Evolutionary conservation across 257 asterid species (phyloP), one percentile per base, ranked within the genome.

Genomic region (Verbascum thapsus): DNA sequence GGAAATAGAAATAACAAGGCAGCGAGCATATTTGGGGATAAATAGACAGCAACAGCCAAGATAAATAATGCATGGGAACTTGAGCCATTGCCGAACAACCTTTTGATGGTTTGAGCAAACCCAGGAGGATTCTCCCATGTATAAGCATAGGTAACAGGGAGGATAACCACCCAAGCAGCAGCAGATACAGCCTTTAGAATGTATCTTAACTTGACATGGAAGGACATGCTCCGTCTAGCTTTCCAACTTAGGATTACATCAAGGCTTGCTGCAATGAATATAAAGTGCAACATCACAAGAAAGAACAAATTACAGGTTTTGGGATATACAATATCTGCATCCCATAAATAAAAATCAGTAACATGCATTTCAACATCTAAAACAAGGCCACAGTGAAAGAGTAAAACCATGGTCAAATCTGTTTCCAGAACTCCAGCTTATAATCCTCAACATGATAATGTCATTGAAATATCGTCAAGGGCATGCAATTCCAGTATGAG

Each of bases 191-290:
- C 87, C 75, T 88, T 88, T 43, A 88, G 74, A 63, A 88, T 76
- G 70, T 88, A 88, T 22, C 96, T 74, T 64, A 88, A 78, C 81
- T 83, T 88, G 67, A 88, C 96, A 73, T 88, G 73, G 71, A 83
- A 76, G 30, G 96, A 70, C 96, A 88, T 88, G 78, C 91, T 85
- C 44, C 63, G 75, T 75, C 96, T 81, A 60, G 96, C 91, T 83
- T 88, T 81, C 76, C 82, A 85, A 67, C 74, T 88, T 66, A 88
- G 78, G 66, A 85, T 81, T 41, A 88, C 85, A 69, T 88, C 96
- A 57, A 88, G 91, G 58, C 78, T 66, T 58, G 96, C 96, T 88
- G 89, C 83, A 75, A 60, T 1, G 58, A 48, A 26, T 10, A 41
- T 47, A 44, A 20, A 34, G 23, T 61, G 60, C 12, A 11, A 45